Conservation (phyloP, 306 rosid species). For the Betula pendula region DNA sequence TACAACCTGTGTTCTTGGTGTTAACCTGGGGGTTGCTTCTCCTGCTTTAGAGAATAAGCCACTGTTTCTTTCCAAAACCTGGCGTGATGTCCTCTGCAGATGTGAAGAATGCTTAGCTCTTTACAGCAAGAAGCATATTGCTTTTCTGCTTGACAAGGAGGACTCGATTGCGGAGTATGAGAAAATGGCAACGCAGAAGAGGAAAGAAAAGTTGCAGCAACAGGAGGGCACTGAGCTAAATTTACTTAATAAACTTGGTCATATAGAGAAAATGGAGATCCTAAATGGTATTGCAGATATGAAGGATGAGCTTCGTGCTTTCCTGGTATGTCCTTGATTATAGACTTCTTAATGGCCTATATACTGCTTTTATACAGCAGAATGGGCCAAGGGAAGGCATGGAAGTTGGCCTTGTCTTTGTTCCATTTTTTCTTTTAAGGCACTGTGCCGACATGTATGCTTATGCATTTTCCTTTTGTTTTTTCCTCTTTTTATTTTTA, state of each 20-base stretch:
- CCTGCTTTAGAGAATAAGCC: slow-evolving; percentile 52
- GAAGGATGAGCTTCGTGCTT: slow-evolving; percentile 81
- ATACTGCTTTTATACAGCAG: not conserved
- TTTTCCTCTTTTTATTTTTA: not conserved
- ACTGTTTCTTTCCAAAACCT: slow-evolving; percentile 79
- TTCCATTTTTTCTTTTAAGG: not conserved
- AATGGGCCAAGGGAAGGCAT: not conserved
- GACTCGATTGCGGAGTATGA: slow-evolving; percentile 90
- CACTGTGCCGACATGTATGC: slow-evolving; percentile 13
- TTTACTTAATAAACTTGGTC: slow-evolving; percentile 76
- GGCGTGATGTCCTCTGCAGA: slow-evolving; percentile 84
- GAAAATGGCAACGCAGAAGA: slow-evolving; percentile 76
- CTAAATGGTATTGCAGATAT: slow-evolving; percentile 90
- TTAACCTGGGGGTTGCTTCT: slow-evolving; percentile 43
- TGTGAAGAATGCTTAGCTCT: slow-evolving; percentile 60
- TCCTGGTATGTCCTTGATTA: slow-evolving; percentile 58
- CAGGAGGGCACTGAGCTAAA: slow-evolving; percentile 77
- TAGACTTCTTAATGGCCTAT: slow-evolving; percentile 1
- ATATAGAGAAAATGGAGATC: slow-evolving; percentile 89
- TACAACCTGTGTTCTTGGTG: slow-evolving; percentile 59
- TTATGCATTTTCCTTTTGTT: not conserved
- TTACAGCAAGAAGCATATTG: slow-evolving; percentile 58
- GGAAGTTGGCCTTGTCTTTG: slow-evolving; percentile 13
- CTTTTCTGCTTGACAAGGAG: slow-evolving; percentile 78
- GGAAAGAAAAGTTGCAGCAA: slow-evolving; percentile 80